Conservation (phyloP, 2,329 filamentous ascomycete species). For the Dothideomycetes sp. region DNA sequence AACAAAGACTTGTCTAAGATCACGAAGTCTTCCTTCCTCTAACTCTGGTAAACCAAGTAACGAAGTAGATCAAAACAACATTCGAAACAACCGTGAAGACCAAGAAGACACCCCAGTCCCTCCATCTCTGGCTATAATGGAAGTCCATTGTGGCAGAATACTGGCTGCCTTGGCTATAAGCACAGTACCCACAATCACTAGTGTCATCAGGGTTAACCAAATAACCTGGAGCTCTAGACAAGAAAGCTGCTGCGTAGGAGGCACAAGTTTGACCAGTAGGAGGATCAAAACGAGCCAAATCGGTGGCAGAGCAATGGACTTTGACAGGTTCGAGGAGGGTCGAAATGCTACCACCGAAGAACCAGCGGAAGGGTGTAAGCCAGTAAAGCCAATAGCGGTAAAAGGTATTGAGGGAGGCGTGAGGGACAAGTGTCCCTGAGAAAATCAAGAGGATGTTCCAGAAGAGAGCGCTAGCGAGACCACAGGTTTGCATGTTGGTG, state of each 20-base stretch:
- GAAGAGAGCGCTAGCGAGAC: slow-evolving; percentile 11
- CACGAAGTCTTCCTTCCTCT: slow-evolving; percentile 5
- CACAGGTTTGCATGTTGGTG: slow-evolving; percentile 14
- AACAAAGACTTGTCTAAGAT: no score
- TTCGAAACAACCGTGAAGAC: slow-evolving; percentile 8
- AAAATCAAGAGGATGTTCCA: slow-evolving; percentile 15
- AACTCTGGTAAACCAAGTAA: slow-evolving; percentile 11
- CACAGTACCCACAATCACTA: slow-evolving; percentile 11
- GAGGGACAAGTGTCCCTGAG: slow-evolving; percentile 8
- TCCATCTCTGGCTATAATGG: slow-evolving; percentile 9
- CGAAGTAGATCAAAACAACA: slow-evolving; percentile 10
- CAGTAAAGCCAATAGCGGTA: slow-evolving; percentile 46
- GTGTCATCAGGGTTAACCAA: slow-evolving; percentile 33
- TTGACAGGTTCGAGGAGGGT: slow-evolving; percentile 49
- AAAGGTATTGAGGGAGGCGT: slow-evolving; percentile 10
- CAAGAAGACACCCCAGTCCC: slow-evolving; percentile 12
- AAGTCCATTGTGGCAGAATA: slow-evolving; percentile 13
- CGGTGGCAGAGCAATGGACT: slow-evolving; percentile 24
- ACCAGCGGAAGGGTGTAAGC: slow-evolving; percentile 38
- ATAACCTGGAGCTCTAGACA: slow-evolving; percentile 26
- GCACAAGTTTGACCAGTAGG: slow-evolving; percentile 28
- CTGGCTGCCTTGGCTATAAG: slow-evolving; percentile 12
- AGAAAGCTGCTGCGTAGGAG: slow-evolving; percentile 34
- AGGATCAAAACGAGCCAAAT: slow-evolving; percentile 31
- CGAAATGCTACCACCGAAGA: slow-evolving; percentile 23